Base-by-base conservation (phyloP, 306 rosid species). In the Lotus japonicus region DNA sequence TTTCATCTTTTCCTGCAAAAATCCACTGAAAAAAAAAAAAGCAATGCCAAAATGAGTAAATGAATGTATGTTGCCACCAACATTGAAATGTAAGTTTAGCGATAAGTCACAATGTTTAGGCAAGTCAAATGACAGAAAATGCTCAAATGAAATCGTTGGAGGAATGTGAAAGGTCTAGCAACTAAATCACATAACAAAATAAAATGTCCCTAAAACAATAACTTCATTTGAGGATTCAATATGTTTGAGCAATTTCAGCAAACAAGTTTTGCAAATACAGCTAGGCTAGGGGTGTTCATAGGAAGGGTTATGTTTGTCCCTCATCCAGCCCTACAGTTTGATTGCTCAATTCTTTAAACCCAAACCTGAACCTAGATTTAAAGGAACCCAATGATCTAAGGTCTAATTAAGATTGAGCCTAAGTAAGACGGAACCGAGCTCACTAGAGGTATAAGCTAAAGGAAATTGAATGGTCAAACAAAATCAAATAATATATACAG, bases 11-110 rank as follows among this genome's bases (percentile, higher is more conserved):
- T 74, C 84, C 87, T 33, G 88, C 59, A 66, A 86, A 84, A 49
- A 90, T 73, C 99, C 99, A 90, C 99, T 94, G 96, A 85, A 85
- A 84, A 61, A 64, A 74, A 70, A 77, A n/a, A n/a, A n/a, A n/a
- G n/a, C n/a, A n/a, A 85, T 53, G 68, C 2, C 80, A 82, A 74
- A 52, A 48, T 53, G 48, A 7, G 68, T 16, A 72, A 67, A 54
- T 17, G 31, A 63, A 81, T 63, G 63, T 15, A 61, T 11, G 70
- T 71, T 50, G 11, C 31, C 66, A 38, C 71, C 56, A 65, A n/a
- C 59, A 56, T 19, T 64, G 44, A 51, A 50, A 53, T 53, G 12
- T 4, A 60, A 63, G 11, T 36, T 56, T 28, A 64, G 48, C 38
- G 26, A 54, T 15, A n/a, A n/a, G 53, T 53, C 42, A 33, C 16